Conservation (phyloP, 345 rosid genomes). For the Aquilaria malaccensis region DNA sequence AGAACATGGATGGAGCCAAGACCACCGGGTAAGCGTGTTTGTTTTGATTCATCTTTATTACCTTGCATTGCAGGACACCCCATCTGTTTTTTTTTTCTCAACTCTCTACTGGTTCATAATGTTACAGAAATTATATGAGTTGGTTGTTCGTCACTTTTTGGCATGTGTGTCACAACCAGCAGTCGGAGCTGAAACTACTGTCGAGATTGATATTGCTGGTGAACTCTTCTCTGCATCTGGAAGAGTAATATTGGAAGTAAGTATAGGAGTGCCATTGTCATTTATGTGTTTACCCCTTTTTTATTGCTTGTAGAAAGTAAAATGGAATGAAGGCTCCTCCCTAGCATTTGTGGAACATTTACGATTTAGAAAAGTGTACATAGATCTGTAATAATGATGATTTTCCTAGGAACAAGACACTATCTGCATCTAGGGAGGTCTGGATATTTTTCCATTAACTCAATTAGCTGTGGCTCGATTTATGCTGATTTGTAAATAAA, state of each 20-base stretch:
- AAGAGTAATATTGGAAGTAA: conserved; percentile 81
- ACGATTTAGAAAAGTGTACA: too few relatives aligned
- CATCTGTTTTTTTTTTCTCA: neutral
- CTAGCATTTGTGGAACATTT: too few relatives aligned
- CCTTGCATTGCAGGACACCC: neutral
- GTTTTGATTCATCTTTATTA: conserved; percentile 2
- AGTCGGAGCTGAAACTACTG: conserved; percentile 88
- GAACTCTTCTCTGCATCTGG: conserved; percentile 86
- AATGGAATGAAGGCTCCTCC: neutral
- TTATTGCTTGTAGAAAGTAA: neutral
- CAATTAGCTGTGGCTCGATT: too few relatives aligned
- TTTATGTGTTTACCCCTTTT: neutral
- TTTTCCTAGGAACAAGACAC: too few relatives aligned
- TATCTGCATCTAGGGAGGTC: too few relatives aligned
- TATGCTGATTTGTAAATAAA: too few relatives aligned
- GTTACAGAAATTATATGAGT: conserved; percentile 75
- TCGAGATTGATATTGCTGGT: conserved; percentile 92
- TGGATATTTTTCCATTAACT: too few relatives aligned
- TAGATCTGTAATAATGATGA: too few relatives aligned
- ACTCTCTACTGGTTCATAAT: conserved; percentile 11
- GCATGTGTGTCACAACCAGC: conserved; percentile 99
- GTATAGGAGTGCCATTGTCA: conserved; percentile 24
- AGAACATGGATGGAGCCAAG: conserved; percentile 78
- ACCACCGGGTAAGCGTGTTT: conserved; percentile 60
- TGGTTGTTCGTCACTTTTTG: conserved; percentile 94